Evolutionary conservation across 2,329 filamentous ascomycete genomes (phyloP).

Genomic region (Cladorrhinum sp.): DNA sequence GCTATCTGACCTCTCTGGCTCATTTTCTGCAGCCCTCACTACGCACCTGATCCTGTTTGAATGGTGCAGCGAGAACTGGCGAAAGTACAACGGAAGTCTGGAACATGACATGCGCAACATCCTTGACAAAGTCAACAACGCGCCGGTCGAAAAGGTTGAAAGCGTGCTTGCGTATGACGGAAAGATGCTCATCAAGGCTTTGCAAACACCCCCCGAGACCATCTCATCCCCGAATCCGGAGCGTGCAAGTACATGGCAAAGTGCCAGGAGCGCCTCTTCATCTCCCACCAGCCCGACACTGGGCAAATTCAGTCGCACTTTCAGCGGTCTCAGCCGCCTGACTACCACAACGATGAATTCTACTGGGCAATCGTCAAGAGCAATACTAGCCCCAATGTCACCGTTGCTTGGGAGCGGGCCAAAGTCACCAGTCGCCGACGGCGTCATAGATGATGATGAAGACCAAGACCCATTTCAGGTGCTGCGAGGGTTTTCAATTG

Average conservation of each 20-base stretch:
- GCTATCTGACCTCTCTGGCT: neutral
- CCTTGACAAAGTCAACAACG: neutral
- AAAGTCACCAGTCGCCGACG: neutral
- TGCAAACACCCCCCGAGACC: neutral
- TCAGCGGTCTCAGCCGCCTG: neutral
- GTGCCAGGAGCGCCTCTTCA: neutral
- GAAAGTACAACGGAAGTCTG: neutral
- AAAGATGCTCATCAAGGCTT: neutral
- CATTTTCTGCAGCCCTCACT: neutral
- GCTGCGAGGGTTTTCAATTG: neutral
- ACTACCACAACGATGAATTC: neutral
- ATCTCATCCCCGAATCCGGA: neutral
- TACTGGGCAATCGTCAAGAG: neutral
- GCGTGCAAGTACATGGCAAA: neutral
- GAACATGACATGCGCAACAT: neutral
- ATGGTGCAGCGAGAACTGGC: constrained; percentile 7
- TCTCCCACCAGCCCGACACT: neutral
- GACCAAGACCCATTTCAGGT: neutral
- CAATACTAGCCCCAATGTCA: neutral
- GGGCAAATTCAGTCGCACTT: neutral
- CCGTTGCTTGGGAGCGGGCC: neutral
- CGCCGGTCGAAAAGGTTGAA: neutral
- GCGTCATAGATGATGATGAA: neutral
- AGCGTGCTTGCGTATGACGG: neutral
- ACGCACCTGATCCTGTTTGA: constrained; percentile 2